Evolutionary conservation across 306 rosid species (phyloP).

Genomic region (Dalbergia oliveri): DNA sequence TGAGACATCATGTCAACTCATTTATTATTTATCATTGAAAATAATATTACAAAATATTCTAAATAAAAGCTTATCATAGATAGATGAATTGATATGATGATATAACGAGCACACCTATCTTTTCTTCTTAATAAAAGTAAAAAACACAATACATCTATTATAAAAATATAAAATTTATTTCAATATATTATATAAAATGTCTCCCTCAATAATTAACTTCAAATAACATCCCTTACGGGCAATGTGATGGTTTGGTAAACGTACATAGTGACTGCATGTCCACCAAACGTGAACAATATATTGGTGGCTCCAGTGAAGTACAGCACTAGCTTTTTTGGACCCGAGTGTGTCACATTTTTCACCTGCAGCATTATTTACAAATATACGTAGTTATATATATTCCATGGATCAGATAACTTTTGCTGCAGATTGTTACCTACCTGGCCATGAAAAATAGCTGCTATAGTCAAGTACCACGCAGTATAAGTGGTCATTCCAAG

Average conservation of each 20-base stretch:
- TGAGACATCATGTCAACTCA: too few species aligned
- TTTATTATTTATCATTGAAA: too few species aligned
- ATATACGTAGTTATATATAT: neutral
- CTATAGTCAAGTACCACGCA: conserved; percentile 87
- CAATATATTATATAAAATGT: too few species aligned
- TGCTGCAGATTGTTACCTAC: conserved; percentile 42
- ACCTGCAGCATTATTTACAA: conserved; percentile 49
- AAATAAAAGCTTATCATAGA: too few species aligned
- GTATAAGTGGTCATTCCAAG: conserved; percentile 98
- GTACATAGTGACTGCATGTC: conserved; percentile 98
- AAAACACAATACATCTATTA: too few species aligned
- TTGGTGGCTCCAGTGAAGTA: conserved; percentile 99
- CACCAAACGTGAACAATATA: conserved; percentile 96
- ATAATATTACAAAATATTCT: too few species aligned
- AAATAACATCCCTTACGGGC: neutral
- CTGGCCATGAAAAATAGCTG: conserved; percentile 84
- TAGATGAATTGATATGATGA: too few species aligned
- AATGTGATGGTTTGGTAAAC: conserved; percentile 43
- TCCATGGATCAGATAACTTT: too few species aligned
- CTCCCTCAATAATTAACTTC: too few species aligned
- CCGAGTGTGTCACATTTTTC: conserved; percentile 75
- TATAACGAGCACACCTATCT: too few species aligned
- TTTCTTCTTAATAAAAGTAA: too few species aligned
- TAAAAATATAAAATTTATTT: too few species aligned
- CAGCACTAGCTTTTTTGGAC: conserved; percentile 79